Evolutionary conservation across 345 rosid genomes (phyloP).

Genomic region (Nasturtium officinale): DNA sequence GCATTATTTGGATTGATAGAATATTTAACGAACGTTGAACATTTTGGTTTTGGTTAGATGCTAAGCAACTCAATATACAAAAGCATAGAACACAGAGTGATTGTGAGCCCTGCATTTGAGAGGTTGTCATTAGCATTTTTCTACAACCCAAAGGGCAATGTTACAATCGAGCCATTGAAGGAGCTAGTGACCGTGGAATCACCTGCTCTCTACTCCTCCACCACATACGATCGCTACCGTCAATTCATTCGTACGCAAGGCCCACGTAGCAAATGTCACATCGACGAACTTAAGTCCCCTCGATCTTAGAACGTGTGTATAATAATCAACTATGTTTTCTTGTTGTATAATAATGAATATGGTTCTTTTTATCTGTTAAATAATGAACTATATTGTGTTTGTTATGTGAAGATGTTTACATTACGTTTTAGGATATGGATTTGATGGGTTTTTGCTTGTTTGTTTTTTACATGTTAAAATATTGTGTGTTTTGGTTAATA

Average conservation of each 20-base stretch:
- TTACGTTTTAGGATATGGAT: neutral
- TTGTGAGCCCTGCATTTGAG: conserved; percentile 62
- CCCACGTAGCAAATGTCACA: conserved; percentile 78
- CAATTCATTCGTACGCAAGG: conserved; percentile 70
- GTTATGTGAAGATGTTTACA: neutral
- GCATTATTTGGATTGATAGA: neutral
- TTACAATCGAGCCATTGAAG: conserved; percentile 62
- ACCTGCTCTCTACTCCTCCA: conserved; percentile 63
- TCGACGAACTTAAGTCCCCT: conserved; percentile 56
- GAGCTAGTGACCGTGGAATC: conserved; percentile 60
- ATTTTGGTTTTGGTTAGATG: conserved; percentile 49
- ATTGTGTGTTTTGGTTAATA: neutral
- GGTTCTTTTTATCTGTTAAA: conserved; percentile 7
- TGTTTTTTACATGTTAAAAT: neutral
- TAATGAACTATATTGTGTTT: neutral
- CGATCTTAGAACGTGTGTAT: conserved; percentile 21
- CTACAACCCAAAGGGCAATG: conserved; percentile 83
- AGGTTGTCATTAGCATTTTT: conserved; percentile 84
- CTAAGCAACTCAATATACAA: conserved; percentile 81
- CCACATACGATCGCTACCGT: conserved; percentile 80
- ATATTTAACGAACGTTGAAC: neutral
- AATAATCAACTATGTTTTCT: neutral
- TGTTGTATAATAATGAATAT: conserved; percentile 4
- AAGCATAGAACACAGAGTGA: conserved; percentile 90
- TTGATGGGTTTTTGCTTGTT: neutral